Evolutionary conservation across 768 basidiomycete species (phyloP).

Genomic region (Russula foetens): DNA sequence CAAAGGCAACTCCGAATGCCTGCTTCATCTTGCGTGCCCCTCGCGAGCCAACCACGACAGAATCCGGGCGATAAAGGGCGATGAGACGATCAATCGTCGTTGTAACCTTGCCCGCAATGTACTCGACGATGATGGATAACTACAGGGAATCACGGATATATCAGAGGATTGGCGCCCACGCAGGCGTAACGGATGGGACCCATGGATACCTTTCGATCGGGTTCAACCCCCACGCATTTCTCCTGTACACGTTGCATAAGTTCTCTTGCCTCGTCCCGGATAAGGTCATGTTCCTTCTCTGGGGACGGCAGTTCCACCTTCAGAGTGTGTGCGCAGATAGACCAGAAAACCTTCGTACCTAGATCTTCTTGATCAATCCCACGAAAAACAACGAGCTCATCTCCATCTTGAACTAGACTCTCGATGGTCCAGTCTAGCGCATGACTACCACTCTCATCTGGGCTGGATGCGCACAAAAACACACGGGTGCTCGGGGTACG

Average conservation of each 20-base stretch:
- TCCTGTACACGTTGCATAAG: slow-evolving; percentile 75
- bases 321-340: neutral
- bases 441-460: slow-evolving; percentile 81
- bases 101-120: slow-evolving; percentile 85
- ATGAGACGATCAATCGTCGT: slow-evolving; percentile 88
- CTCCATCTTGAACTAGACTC: slow-evolving; percentile 75
- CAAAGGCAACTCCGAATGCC: slow-evolving; percentile 43
- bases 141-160: slow-evolving; percentile 24
- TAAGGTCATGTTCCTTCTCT: slow-evolving; percentile 70
- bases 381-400: slow-evolving; percentile 87
- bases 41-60: slow-evolving; percentile 86
- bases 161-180: neutral
- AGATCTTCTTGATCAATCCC: slow-evolving; percentile 85
- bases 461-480: slow-evolving; percentile 82
- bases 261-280: slow-evolving; percentile 80
- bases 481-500: slow-evolving; percentile 73
- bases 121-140: slow-evolving; percentile 90
- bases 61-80: slow-evolving; percentile 85
- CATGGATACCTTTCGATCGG: slow-evolving; percentile 56
- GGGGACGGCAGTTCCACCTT: slow-evolving; percentile 1
- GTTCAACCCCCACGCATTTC: slow-evolving; percentile 69
- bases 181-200: neutral
- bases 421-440: slow-evolving; percentile 93
- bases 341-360: slow-evolving; percentile 36
- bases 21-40: slow-evolving; percentile 54